Base-by-base conservation (phyloP, 495 filamentous ascomycete genomes). In the Pseudomonodictys pantanalensis region DNA sequence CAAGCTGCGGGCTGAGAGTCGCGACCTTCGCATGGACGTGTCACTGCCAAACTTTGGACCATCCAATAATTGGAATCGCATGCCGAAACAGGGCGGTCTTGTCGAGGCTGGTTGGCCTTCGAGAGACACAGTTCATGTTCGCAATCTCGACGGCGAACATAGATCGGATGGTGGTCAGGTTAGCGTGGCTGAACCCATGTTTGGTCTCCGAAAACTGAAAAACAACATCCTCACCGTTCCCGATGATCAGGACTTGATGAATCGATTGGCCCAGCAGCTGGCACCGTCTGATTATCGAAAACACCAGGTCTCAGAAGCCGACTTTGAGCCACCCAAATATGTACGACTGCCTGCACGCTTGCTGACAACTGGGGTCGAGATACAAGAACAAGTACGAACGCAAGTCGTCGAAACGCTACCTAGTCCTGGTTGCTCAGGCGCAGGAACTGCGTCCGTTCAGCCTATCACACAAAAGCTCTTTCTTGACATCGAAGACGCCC, bases 381-480 rank as follows among this genome's bases (percentile, higher is more conserved):
- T 75, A 10, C 59, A 59, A 45, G 25, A 49, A 24, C 33, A 33
- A 25, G 43, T 65, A 5, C 52, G 56, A 6, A 42, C 25, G 2
- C 35, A 64, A 45, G 15, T 69, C 22, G 41, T 20, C 8, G 23
- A 64, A 12, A 44, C 43, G 24, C 18, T 68, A 48, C 32, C 28
- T 2, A 12, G 12, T 55, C 20, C 32, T 65, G 39, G 30, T 9
- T 9, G 44, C 29, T 26, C 10, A 63, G 60, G 49, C 8, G 5
- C n/a, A 46, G 18, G 15, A 2, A 56, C 10, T 46, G 32, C 11
- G 24, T 22, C 11, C 22, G 44, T 57, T 0, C 86, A 89, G 66
- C 78, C 82, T 0, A 82, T 83, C 12, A 73, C 92, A n/a, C 50
- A 70, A 0, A 80, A 78, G 10, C 74, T 90, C 2, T 87, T 86